These are phyloP conservation scores for Cladosporium sp. DNA, from an alignment of 2,329 filamentous ascomycete genomes.

Conservation along the genomic window DNA sequence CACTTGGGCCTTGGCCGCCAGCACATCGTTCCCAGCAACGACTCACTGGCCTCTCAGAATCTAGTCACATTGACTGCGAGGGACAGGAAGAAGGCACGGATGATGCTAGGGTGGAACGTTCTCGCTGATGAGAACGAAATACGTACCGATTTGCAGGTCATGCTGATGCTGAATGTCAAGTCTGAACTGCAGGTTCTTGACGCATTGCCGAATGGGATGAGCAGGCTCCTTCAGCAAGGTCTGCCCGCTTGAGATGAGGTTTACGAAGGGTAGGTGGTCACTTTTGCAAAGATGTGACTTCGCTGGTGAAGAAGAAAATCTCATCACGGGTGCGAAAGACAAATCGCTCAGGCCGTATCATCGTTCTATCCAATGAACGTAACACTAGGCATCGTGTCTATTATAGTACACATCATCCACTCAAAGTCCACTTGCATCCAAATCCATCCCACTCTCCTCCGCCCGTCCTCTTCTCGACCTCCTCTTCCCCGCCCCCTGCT, in stretches of 20 bases:
- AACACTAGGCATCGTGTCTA: too few relatives aligned
- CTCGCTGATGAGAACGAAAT: slow-evolving; percentile 31
- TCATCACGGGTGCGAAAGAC: too few relatives aligned
- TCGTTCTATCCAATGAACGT: too few relatives aligned
- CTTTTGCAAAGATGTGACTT: too few relatives aligned
- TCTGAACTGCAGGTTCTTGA: slow-evolving; percentile 64
- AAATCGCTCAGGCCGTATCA: too few relatives aligned
- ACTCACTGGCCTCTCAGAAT: slow-evolving; percentile 34
- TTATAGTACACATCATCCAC: not conserved
- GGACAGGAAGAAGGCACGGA: slow-evolving; percentile 57
- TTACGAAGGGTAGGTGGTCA: too few relatives aligned
- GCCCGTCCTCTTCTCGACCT: slow-evolving; percentile 3
- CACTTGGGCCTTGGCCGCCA: slow-evolving; percentile 61
- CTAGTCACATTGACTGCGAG: slow-evolving; percentile 49
- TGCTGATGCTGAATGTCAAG: slow-evolving; percentile 71
- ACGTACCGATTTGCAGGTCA: slow-evolving; percentile 60
- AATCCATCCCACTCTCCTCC: slow-evolving; percentile 18
- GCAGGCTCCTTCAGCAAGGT: slow-evolving; percentile 17
- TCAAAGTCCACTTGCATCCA: slow-evolving; percentile 15
- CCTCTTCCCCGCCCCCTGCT: slow-evolving; percentile 4
- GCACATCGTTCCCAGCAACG: slow-evolving; percentile 22
- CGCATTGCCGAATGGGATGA: slow-evolving; percentile 23
- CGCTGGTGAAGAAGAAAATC: too few relatives aligned
- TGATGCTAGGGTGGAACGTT: slow-evolving; percentile 41
- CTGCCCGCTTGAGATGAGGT: not conserved